A percentile compares a stretch with the other conserved stretches of the same genome.
Conservation (phyloP, 345 rosid genomes). For the Tarenaya hassleriana region DNA sequence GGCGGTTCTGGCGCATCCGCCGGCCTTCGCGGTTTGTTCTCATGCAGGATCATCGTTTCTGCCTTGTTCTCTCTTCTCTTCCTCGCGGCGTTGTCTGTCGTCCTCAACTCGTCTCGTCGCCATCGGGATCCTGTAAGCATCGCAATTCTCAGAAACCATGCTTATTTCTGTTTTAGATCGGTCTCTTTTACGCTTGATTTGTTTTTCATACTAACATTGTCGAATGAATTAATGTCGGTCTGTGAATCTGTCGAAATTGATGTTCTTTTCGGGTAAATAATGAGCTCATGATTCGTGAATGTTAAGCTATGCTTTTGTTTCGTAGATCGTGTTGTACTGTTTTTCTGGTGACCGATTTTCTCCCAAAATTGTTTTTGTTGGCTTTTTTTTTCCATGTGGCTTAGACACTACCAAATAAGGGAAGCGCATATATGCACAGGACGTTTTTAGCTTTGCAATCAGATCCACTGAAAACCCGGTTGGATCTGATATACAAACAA, state of each 20-base stretch:
- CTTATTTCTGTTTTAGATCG: neutral
- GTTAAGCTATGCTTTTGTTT: neutral
- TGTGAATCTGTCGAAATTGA: neutral
- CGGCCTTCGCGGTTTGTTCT: slow-evolving; percentile 55
- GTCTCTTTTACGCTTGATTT: neutral
- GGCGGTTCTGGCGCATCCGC: slow-evolving; percentile 41
- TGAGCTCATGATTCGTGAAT: neutral
- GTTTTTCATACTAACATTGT: neutral
- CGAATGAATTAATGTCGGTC: neutral
- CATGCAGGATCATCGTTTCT: slow-evolving; percentile 77
- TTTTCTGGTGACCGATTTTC: too few species aligned
- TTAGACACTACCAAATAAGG: slow-evolving; percentile 50
- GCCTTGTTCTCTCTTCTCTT: slow-evolving; percentile 76
- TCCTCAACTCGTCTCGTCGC: slow-evolving; percentile 54
- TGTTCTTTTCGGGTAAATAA: too few species aligned
- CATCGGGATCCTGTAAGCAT: slow-evolving; percentile 42
- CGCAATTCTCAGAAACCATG: slow-evolving; percentile 10
- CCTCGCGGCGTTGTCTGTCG: slow-evolving; percentile 67
- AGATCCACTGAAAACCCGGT: slow-evolving; percentile 71
- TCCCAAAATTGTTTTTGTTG: slow-evolving; percentile 11
- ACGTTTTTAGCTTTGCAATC: slow-evolving; percentile 69
- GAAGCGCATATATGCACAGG: slow-evolving; percentile 57
- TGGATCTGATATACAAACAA: slow-evolving; percentile 85
- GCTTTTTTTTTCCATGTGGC: slow-evolving; percentile 1
- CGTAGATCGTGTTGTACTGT: neutral